Conservation (phyloP, 306 rosid genomes). For the Acacia acuminata region DNA sequence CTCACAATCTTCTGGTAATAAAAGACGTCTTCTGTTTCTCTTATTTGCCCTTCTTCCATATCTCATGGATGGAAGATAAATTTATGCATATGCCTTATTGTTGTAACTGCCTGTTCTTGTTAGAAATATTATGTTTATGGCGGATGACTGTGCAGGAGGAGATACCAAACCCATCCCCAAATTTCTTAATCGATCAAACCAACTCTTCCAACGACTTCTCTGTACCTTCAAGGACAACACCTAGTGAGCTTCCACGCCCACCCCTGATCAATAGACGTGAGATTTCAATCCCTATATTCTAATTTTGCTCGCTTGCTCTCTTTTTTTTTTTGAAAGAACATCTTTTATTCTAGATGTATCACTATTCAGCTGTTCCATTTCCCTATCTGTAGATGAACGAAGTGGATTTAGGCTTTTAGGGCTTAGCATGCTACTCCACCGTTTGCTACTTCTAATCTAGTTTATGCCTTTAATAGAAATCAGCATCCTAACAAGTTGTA, state of each 20-base stretch:
- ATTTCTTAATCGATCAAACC: slow-evolving; percentile 62
- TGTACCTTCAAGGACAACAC: slow-evolving; percentile 53
- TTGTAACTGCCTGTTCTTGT: background rate
- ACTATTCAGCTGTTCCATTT: too few relatives aligned
- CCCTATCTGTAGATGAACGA: too few relatives aligned
- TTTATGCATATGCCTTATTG: background rate
- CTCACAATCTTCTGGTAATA: slow-evolving; percentile 74
- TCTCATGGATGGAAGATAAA: background rate
- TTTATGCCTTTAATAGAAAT: slow-evolving; percentile 18
- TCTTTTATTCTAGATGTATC: too few relatives aligned
- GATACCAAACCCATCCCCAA: slow-evolving; percentile 69
- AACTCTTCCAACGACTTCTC: slow-evolving; percentile 57
- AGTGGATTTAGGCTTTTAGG: background rate
- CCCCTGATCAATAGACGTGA: slow-evolving; percentile 87
- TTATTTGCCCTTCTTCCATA: background rate
- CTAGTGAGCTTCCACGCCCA: slow-evolving; percentile 77
- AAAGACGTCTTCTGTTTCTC: background rate
- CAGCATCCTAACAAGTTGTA: background rate
- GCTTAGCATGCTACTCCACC: background rate
- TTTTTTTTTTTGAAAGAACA: background rate
- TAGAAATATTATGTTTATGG: background rate
- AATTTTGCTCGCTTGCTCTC: background rate
- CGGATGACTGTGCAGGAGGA: slow-evolving; percentile 54
- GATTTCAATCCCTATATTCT: slow-evolving; percentile 25
- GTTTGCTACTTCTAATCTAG: slow-evolving; percentile 10